phyloP scores from a whole-genome alignment of 2,329 filamentous ascomycete species.

The Cylindrodendrum hubeiense region DNA sequence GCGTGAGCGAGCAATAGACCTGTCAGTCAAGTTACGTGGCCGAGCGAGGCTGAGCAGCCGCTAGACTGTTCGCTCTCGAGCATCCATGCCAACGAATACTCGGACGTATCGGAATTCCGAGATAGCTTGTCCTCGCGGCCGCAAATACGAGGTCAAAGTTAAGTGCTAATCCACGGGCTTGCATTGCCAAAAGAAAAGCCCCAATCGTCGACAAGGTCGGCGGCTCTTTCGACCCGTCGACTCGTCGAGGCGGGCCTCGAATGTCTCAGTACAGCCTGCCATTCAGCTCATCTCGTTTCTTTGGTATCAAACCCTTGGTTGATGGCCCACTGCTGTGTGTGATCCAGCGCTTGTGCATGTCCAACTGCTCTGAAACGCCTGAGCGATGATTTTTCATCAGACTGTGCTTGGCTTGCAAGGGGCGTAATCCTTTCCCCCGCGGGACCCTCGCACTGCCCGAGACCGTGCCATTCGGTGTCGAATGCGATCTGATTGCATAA shows the following conservation, averaged over 20 bases:
- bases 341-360: background rate
- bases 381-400: background rate
- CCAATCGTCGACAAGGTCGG: background rate
- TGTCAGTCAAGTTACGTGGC: conserved; percentile 26
- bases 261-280: background rate
- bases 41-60: conserved; percentile 40
- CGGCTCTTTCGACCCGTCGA: background rate
- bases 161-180: conserved; percentile 27
- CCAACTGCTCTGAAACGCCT: background rate
- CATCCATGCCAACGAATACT: background rate
- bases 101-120: background rate
- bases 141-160: background rate
- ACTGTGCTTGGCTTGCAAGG: background rate
- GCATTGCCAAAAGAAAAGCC: background rate
- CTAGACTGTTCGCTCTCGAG: conserved; percentile 10
- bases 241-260: background rate
- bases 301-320: background rate
- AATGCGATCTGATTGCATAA: conserved; percentile 6
- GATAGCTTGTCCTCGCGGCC: background rate
- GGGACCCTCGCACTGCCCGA: background rate
- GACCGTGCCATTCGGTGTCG: background rate
- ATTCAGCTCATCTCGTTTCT: background rate
- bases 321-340: background rate
- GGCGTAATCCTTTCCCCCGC: background rate
- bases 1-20: background rate